Percentiles rank a stretch among this genome's conserved stretches.
These are phyloP conservation scores for Pezicula neosporulosa DNA, from an alignment of 2,329 filamentous ascomycete genomes.

Conservation along the genomic window DNA sequence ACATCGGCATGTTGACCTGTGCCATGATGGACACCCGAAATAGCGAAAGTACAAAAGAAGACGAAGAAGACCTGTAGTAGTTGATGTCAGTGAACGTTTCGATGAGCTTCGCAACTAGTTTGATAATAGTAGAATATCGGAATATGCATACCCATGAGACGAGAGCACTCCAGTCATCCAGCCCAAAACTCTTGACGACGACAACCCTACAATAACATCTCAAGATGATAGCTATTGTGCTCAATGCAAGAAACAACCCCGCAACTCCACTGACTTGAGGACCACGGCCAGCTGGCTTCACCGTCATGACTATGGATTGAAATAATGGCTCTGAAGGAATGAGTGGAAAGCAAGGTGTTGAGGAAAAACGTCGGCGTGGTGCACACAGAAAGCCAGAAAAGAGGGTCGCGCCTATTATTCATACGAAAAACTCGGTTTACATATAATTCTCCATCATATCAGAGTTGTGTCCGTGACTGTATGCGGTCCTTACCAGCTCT, in stretches of 20 bases:
- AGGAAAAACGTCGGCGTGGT: too few relatives aligned
- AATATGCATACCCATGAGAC: constrained; percentile 15
- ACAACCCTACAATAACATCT: constrained; percentile 20
- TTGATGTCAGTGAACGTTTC: constrained; percentile 3
- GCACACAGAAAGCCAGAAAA: too few relatives aligned
- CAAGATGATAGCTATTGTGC: constrained; percentile 20
- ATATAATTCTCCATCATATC: too few relatives aligned
- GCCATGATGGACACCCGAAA: constrained; percentile 22
- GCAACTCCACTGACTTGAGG: constrained; percentile 30
- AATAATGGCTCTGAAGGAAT: too few relatives aligned
- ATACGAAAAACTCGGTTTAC: too few relatives aligned
- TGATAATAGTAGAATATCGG: not conserved
- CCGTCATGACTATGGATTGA: not conserved
- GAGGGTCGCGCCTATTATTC: too few relatives aligned
- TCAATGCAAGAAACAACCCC: constrained; percentile 31
- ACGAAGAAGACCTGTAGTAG: constrained; percentile 17
- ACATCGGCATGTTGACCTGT: constrained; percentile 21
- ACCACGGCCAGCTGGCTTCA: constrained; percentile 12
- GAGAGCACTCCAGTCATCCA: constrained; percentile 21
- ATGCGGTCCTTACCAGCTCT: too few relatives aligned
- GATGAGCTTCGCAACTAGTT: not conserved
- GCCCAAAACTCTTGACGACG: constrained; percentile 23
- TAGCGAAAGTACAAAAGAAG: constrained; percentile 17
- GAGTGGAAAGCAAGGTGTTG: too few relatives aligned
- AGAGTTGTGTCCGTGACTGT: too few relatives aligned